Evolutionary conservation across 2,329 filamentous ascomycete species (phyloP), one percentile per base, ranked within the genome.

Genomic region (Alternaria dauci): DNA sequence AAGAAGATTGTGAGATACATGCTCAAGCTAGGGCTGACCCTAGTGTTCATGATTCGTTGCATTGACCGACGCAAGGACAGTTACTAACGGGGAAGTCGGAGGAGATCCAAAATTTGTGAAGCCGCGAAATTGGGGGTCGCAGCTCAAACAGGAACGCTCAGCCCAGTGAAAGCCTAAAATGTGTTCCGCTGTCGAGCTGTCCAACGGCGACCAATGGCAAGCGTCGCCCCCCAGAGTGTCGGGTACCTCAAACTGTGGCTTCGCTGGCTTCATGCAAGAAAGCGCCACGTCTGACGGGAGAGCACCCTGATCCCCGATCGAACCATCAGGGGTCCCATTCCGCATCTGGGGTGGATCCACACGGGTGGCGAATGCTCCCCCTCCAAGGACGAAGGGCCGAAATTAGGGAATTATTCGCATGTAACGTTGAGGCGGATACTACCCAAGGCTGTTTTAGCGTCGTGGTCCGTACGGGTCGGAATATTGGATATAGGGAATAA

Each of bases 231-330:
- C 50, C 38, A 55, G 55, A 16, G 8, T 30, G 23, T 47, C 51
- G 53, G 60, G 57, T 48, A 54, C 55, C 46, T 58, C 58, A 66
- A 59, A 56, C 62, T 63, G 66, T 69, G 68, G 70, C 64, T 62
- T 38, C 16, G 16, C 32, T 36, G 16, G 34, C 6, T 38, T 58
- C 41, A 57, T 62, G 63, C 69, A 61, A 55, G 47, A 69, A 58
- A 23, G 51, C 63, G 67, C 71, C 69, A 71, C 61, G 55, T 54
- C 44, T 46, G 52, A 56, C 47, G 52, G 50, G 44, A 58, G 61
- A 26, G 43, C 51, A 54, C 32, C 57, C 38, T 34, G 61, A 58
- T 53, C 41, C 34, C 54, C 43, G 47, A 53, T 34, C 20, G 34
- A 43, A 39, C 41, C 41, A 47, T 39, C 26, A 55, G 51, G 43